phyloP scores from a whole-genome alignment of 2,329 filamentous ascomycete species.

The Sclerotinia subarctica region DNA sequence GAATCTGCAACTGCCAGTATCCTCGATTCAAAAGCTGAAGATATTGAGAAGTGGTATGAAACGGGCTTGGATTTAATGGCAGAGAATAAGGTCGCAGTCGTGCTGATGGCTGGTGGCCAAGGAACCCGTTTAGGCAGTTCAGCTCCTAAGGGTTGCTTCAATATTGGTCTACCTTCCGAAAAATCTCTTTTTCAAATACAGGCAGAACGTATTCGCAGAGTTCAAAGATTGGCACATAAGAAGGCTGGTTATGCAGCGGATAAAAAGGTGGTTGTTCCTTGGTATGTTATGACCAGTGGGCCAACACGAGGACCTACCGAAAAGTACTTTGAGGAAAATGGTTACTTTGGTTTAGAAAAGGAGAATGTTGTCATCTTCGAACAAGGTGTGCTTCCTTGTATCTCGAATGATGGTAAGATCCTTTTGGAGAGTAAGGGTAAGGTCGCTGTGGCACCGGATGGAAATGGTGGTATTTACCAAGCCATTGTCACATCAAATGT shows the following conservation, averaged over 20 bases:
- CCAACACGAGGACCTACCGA: slow-evolving; percentile 91
- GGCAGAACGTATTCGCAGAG: slow-evolving; percentile 85
- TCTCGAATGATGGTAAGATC: slow-evolving; percentile 97
- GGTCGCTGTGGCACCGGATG: slow-evolving; percentile 92
- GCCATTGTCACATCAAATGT: slow-evolving; percentile 78
- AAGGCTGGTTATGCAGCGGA: slow-evolving; percentile 56
- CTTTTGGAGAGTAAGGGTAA: slow-evolving; percentile 85
- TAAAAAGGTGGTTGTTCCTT: slow-evolving; percentile 69
- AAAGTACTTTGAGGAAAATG: slow-evolving; percentile 84
- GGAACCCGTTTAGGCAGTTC: slow-evolving; percentile 92
- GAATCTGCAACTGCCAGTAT: slow-evolving; percentile 84
- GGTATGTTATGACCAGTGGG: slow-evolving; percentile 99
- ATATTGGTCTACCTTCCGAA: slow-evolving; percentile 87
- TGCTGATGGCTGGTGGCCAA: slow-evolving; percentile 96
- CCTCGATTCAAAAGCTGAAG: slow-evolving; percentile 76
- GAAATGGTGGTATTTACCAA: slow-evolving; percentile 95
- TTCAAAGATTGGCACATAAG: slow-evolving; percentile 76
- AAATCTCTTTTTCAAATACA: slow-evolving; percentile 98
- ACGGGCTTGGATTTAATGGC: slow-evolving; percentile 63
- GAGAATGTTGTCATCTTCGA: slow-evolving; percentile 92
- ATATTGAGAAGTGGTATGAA: slow-evolving; percentile 82
- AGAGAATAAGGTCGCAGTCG: slow-evolving; percentile 72
- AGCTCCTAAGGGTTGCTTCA: slow-evolving; percentile 94
- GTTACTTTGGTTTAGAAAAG: slow-evolving; percentile 83
- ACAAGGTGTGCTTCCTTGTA: slow-evolving; percentile 93